Base-by-base conservation (phyloP, 371 early-diverging fungal species). In the Coemansia sp. region DNA sequence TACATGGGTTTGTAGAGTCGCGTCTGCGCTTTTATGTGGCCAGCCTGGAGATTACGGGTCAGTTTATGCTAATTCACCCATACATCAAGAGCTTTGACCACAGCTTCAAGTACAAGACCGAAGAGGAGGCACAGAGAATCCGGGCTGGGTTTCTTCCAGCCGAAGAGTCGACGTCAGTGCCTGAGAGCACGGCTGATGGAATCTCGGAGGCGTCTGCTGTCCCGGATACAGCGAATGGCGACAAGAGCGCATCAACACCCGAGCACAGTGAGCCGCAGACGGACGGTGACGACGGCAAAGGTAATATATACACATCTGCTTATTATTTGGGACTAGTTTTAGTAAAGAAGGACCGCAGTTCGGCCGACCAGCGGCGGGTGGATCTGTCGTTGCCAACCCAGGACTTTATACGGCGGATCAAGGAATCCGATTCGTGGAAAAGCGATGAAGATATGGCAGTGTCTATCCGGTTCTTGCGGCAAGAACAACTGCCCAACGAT, bases 1-100 rank as follows among this genome's bases (percentile, higher is more conserved):
- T 94, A 89, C 83, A 90, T 40, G 99, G 99, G 53, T 84, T 94
- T 68, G 92, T 98, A 0, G 99, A 99, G 73, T 94, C 98, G 5
- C 87, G 90, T 60, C 77, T 99, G 31, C 90, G 99, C 67, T 92
- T 94, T 58, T 84, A 98, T 7, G 89, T 97, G 1, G 79, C 85
- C 60, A 93, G 92, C 72, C 79, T 99, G 29, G 99, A 99, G 71
- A 67, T 76, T 11, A 83, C 91, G 1, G 94, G 94, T 4, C 81
- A 86, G 66, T 70, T 99, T 45, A 79, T 83, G 8, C 68, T 90
- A 55, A 95, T 95, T 0, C 95, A 94, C 71, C 98, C 99, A 22
- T 96, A 87, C 78, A 91, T 93, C 58, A 94, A 95, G 67, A 88
- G 91, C 34, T 90, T 92, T 65, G 91, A 91, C 21, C 88, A 87